These are phyloP conservation scores for Setomelanomma holmii DNA, from an alignment of 2,329 filamentous ascomycete species.

Conservation along the genomic window DNA sequence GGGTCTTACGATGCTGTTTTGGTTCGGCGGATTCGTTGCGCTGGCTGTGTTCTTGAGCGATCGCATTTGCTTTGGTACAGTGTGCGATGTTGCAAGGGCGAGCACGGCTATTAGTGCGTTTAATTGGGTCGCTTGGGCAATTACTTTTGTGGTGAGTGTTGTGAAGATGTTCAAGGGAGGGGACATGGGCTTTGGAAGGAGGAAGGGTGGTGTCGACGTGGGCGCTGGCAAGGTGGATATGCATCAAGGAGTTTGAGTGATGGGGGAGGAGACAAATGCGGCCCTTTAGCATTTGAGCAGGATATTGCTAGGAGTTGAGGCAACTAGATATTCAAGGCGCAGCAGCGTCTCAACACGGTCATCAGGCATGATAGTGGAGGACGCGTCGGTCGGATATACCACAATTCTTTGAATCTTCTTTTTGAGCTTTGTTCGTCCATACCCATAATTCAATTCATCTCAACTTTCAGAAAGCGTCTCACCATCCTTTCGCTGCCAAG, in stretches of 20 bases:
- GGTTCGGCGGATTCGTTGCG: conserved; percentile 86
- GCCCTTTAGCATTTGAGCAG: no score
- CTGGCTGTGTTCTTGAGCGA: conserved; percentile 70
- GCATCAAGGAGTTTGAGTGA: conserved; percentile 49
- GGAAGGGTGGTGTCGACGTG: conserved; percentile 14
- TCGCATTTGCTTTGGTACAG: conserved; percentile 60
- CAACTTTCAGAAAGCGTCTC: not conserved
- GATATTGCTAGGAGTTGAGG: no score
- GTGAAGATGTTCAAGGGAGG: conserved; percentile 43
- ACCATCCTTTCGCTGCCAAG: no score
- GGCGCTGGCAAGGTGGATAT: conserved; percentile 44
- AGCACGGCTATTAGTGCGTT: conserved; percentile 72
- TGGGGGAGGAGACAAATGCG: not conserved
- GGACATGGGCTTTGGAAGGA: conserved; percentile 13
- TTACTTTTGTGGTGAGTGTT: conserved; percentile 39
- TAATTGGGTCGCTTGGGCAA: conserved; percentile 61
- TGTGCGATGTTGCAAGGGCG: conserved; percentile 69
- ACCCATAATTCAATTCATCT: conserved; percentile 5
- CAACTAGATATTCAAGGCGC: no score
- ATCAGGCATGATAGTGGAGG: conserved; percentile 31
- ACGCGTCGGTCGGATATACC: not conserved
- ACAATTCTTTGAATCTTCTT: not conserved
- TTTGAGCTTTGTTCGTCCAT: conserved; percentile 7
- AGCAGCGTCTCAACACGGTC: conserved; percentile 5
- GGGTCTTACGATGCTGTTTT: conserved; percentile 79